Evolutionary conservation across 2,329 filamentous ascomycete species (phyloP), one percentile per base, ranked within the genome.

Genomic region (Tolypocladium cylindrosporum): DNA sequence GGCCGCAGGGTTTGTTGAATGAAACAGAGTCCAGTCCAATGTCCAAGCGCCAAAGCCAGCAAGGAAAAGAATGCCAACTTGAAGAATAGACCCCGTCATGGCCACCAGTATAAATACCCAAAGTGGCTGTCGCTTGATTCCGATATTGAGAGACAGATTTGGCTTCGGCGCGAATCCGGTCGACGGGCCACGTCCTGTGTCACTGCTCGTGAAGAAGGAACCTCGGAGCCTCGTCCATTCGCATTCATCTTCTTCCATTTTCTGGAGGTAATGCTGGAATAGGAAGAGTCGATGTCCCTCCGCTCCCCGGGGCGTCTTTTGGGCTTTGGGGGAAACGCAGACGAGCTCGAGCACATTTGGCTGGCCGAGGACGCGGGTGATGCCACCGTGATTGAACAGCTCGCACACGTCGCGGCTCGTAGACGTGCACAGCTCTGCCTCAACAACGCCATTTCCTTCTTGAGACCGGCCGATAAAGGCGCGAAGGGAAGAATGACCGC

Each of bases 341-440:
- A 74, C 59, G 10, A 74, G 39, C 43, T 73, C 69, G 1, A 74
- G 61, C 2, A 75, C 61, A 19, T 67, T 67, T 0, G 71, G 68
- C 0, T 64, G 63, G 0, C 74, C 72, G 19, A 75, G 59, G 1
- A 71, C 66, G 5, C 73, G 64, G 2, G 65, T 60, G 19, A 74
- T 67, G 7, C 64, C 65, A 0, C 68, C 65, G 0, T 67, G 67
- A 42, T 70, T 67, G 60, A 63, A 76, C 0, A 76, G 61, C 55
- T 77, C 74, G 45, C 73, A 75, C 2, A 75, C 72, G 31, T 75
- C 69, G 0, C 61, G 61, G 4, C 68, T 71, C 0, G 74, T 77
- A 0, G 74, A 77, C 0, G 74, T 70, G 61, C 71, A 73, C 0
- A 78, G 58, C 51, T 78, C 74, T 0, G 68, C 64, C 56, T 79